Conservation (phyloP, 495 filamentous ascomycete species). For the Chaetomium fimeti region DNA sequence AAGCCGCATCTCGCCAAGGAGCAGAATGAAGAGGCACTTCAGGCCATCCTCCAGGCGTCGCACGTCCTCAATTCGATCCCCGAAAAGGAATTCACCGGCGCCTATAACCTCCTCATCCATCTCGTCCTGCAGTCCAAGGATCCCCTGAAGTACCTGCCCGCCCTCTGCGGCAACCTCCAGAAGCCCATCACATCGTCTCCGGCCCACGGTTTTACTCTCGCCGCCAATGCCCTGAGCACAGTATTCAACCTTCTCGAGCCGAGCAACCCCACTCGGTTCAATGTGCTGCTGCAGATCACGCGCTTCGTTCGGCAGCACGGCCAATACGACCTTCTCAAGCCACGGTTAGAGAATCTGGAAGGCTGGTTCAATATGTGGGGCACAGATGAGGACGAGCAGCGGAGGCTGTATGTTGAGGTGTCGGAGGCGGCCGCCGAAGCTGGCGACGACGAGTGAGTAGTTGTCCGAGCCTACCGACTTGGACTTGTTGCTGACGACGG, state of each 20-base stretch:
- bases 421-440: conserved; percentile 74
- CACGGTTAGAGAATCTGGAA: conserved; percentile 74
- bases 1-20: conserved; percentile 66
- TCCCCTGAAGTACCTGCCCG: conserved; percentile 77
- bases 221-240: conserved; percentile 83
- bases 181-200: conserved; percentile 83
- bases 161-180: conserved; percentile 81
- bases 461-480: not conserved
- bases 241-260: conserved; percentile 91
- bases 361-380: conserved; percentile 83
- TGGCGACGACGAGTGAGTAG: conserved; percentile 66
- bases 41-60: conserved; percentile 79
- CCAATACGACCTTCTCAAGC: conserved; percentile 75
- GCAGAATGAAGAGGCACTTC: conserved; percentile 80
- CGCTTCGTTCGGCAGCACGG: conserved; percentile 69
- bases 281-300: conserved; percentile 82
- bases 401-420: conserved; percentile 75
- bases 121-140: conserved; percentile 81
- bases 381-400: conserved; percentile 71
- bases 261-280: conserved; percentile 74
- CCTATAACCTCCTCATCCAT: conserved; percentile 95
- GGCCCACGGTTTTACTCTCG: conserved; percentile 75
- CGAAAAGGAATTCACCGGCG: conserved; percentile 91
- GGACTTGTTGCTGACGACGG: conserved; percentile 13
- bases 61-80: conserved; percentile 71